Base-by-base conservation (phyloP, 805 yeast species). In the Cyberlindnera saturnus region DNA sequence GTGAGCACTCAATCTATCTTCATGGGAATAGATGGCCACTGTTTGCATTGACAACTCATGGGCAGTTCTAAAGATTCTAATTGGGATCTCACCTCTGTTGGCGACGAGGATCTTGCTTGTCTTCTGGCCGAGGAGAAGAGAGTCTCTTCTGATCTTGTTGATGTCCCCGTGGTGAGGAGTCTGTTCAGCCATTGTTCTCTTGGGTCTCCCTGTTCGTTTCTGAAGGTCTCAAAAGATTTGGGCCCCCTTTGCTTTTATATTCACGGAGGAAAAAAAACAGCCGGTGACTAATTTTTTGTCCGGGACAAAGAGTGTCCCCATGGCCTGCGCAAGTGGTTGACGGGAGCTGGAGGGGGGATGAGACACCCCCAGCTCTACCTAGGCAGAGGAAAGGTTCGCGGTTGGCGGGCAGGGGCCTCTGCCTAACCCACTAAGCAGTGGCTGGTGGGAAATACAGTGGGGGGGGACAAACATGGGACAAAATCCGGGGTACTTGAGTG, bases 11-110 rank as follows among this genome's bases (percentile, higher is more conserved):
- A 91, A 73, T 49, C 96, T 74, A 65, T 91, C 99, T 68, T 93
- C 97, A 63, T 91, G 95, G 31, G 97, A 89, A 66, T 89, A 91
- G 61, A 91, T 84, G 37, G 98, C 99, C 34, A 93, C 96, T 0
- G 99, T 90, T 60, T 86, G 89, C 96, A 93, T 87, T 18, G 96
- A 85, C 60, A 91, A 74, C 67, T 91, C 99, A 69, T 93, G 99
- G 48, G 99, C 99, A 32, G 97, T 83, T 69, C 99, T 79, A 69
- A 91, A 91, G 63, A 91, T 90, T 68, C 93, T 70, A 59, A 83
- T 82, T 36, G 91, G 91, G 56, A 84, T 84, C 65, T 85, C 91
- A 56, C 91, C 93, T 69, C 93, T 72, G 70, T 83, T 84, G 51
- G 91, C 91, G 34, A 86, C 93, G 49, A 86, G 69, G 60, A 85